Percentiles rank a stretch among this genome's conserved stretches.
Conservation (phyloP, 1,139 yeast genomes). For the Yamadazyma dushanensis region DNA sequence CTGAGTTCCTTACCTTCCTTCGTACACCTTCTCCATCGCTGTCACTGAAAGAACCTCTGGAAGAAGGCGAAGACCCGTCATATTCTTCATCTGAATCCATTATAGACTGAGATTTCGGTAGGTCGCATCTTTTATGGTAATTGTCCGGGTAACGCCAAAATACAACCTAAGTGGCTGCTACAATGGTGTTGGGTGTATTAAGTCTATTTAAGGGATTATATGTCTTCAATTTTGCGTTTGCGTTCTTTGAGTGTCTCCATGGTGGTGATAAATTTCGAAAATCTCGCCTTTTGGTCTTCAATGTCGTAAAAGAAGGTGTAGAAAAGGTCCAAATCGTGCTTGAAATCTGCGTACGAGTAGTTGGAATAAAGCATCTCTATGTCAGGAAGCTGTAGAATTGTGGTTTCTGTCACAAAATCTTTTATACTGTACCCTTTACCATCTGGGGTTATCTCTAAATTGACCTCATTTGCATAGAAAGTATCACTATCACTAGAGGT, state of each 20-base stretch:
- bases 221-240: background rate
- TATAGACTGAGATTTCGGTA: background rate
- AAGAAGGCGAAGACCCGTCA: constrained; percentile 15
- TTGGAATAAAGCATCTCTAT: constrained; percentile 11
- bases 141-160: too few relatives aligned
- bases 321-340: constrained; percentile 27
- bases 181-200: background rate
- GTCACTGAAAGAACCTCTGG: constrained; percentile 15
- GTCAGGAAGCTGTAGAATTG: constrained; percentile 24
- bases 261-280: constrained; percentile 20
- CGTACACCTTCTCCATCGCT: constrained; percentile 13
- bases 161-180: too few relatives aligned
- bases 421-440: constrained; percentile 27
- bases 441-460: constrained; percentile 33
- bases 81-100: constrained; percentile 40
- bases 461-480: constrained; percentile 9
- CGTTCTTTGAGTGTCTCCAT: constrained; percentile 12
- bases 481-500: constrained; percentile 24
- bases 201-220: background rate
- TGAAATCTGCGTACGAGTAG: constrained; percentile 16
- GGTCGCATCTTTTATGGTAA: too few relatives aligned
- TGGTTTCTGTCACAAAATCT: constrained; percentile 21
- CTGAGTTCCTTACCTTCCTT: constrained; percentile 8
- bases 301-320: constrained; percentile 33
- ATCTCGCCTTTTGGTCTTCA: constrained; percentile 26